phyloP scores from a whole-genome alignment of 2,329 filamentous ascomycete species.

The Hymenoscyphus infarciens region DNA sequence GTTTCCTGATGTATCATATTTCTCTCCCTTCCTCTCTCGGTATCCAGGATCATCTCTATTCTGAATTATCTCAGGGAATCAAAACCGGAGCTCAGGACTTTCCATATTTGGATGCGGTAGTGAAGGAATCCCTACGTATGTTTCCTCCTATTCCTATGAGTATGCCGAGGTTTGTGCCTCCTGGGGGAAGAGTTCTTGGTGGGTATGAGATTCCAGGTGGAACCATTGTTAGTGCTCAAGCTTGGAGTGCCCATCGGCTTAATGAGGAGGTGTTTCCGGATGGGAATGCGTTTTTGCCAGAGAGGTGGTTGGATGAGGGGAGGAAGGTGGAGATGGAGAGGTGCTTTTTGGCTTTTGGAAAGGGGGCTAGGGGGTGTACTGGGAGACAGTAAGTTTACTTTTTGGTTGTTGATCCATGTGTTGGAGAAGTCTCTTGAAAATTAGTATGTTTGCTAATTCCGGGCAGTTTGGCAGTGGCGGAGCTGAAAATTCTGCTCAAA shows the following conservation, averaged over 20 bases:
- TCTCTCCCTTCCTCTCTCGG: constrained; percentile 53
- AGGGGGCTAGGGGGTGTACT: constrained; percentile 61
- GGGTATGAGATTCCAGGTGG: constrained; percentile 50
- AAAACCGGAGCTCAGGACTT: constrained; percentile 46
- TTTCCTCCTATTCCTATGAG: constrained; percentile 66
- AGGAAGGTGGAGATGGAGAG: constrained; percentile 65
- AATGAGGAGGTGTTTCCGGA: constrained; percentile 69
- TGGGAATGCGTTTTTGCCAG: constrained; percentile 73
- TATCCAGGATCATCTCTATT: constrained; percentile 50
- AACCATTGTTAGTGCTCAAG: constrained; percentile 58
- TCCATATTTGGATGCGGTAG: constrained; percentile 58
- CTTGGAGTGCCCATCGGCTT: constrained; percentile 57
- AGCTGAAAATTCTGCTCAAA: constrained; percentile 63
- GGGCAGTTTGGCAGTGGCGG: constrained; percentile 52
- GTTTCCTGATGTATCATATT: constrained; percentile 69
- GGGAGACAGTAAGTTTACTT: constrained; percentile 58
- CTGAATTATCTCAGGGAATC: constrained; percentile 47
- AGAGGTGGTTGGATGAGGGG: constrained; percentile 81
- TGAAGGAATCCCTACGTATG: constrained; percentile 59
- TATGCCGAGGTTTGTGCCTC: constrained; percentile 56
- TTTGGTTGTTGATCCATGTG: not conserved
- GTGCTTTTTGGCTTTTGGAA: constrained; percentile 63
- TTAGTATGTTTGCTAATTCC: constrained; percentile 1
- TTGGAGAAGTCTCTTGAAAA: not conserved
- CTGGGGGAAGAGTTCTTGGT: constrained; percentile 52